phyloP scores from a whole-genome alignment of 257 asterid species.

The Knoxia roxburghii region DNA sequence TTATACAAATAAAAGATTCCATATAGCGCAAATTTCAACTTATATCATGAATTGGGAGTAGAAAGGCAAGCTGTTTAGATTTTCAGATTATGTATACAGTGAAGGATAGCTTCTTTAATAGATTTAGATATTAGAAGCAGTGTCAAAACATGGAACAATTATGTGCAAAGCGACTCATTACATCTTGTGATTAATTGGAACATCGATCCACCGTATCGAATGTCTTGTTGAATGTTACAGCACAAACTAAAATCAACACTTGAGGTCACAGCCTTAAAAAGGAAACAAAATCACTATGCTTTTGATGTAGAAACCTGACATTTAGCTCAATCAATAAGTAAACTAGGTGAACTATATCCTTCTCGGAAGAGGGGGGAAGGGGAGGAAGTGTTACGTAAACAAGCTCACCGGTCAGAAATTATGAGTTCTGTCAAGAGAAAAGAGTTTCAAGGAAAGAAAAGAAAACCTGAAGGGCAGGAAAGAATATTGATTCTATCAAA shows the following conservation, averaged over 20 bases:
- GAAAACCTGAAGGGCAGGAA: constrained; percentile 94
- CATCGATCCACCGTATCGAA: neutral
- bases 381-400: neutral
- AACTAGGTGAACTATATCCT: neutral
- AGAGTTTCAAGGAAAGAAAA: constrained; percentile 1
- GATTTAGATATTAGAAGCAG: neutral
- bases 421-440: neutral
- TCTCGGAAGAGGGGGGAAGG: neutral
- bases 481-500: constrained; percentile 83
- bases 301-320: neutral
- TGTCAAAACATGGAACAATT: neutral
- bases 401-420: neutral
- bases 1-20: neutral
- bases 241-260: neutral
- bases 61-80: neutral
- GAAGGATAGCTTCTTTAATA: neutral
- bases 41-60: neutral
- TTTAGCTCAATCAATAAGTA: neutral
- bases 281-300: neutral
- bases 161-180: neutral
- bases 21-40: neutral
- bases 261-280: neutral
- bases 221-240: too few relatives aligned
- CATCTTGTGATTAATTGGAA: neutral
- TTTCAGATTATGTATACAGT: neutral